Conservation (phyloP, 1,284 basidiomycete species). For the Fomitopsis pinicola region DNA sequence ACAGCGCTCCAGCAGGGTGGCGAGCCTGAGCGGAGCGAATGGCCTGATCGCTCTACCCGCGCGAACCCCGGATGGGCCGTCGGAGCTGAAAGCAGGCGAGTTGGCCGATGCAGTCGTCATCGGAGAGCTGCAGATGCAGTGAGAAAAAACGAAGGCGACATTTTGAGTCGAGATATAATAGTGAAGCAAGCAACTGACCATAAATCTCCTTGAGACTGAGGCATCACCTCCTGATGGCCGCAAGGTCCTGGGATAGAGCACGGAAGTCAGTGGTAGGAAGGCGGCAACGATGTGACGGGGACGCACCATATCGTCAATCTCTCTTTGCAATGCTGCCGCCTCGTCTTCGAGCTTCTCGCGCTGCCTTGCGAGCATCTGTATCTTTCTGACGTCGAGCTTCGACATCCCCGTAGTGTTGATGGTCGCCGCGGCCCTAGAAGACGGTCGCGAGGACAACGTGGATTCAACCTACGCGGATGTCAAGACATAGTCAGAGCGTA, state of each 20-base stretch:
- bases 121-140: slow-evolving; percentile 53
- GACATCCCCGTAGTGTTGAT: slow-evolving; percentile 51
- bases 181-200: neutral
- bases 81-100: slow-evolving; percentile 46
- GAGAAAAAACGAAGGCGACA: neutral
- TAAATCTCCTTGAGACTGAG: neutral
- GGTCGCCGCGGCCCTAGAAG: slow-evolving; percentile 34
- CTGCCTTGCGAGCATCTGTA: slow-evolving; percentile 60
- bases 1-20: slow-evolving; percentile 75
- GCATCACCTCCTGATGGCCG: slow-evolving; percentile 21
- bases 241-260: slow-evolving; percentile 17
- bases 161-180: neutral
- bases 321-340: slow-evolving; percentile 48
- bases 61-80: slow-evolving; percentile 33
- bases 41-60: slow-evolving; percentile 69
- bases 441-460: slow-evolving; percentile 41
- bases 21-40: slow-evolving; percentile 75
- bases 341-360: slow-evolving; percentile 59
- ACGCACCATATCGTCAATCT: slow-evolving; percentile 53
- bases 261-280: neutral
- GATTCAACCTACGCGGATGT: slow-evolving; percentile 40
- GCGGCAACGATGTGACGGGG: neutral
- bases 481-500: too few species aligned
- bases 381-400: slow-evolving; percentile 58
- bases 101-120: slow-evolving; percentile 58